These are phyloP conservation scores for Candida ficus DNA, from an alignment of 805 yeast genomes.

Conservation along the genomic window DNA sequence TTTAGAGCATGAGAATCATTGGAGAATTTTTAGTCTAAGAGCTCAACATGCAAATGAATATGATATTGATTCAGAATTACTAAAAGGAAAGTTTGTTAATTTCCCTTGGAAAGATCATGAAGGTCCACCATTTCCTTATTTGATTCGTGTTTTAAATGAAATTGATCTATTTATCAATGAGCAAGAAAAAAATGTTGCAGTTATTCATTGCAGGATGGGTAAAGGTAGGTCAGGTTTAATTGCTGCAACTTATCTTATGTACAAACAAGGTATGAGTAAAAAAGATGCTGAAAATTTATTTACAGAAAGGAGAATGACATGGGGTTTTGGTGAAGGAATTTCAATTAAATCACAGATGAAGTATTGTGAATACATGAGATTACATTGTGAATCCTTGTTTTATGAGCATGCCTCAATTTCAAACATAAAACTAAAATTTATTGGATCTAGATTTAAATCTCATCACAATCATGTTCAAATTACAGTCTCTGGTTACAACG, in stretches of 20 bases:
- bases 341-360: slow-evolving; percentile 66
- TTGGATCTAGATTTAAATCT: slow-evolving; percentile 3
- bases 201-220: slow-evolving; percentile 86
- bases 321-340: slow-evolving; percentile 58
- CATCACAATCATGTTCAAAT: background rate
- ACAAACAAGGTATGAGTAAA: slow-evolving; percentile 31
- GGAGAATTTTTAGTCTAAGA: slow-evolving; percentile 75
- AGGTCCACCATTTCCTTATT: slow-evolving; percentile 58
- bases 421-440: slow-evolving; percentile 1
- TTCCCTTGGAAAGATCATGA: slow-evolving; percentile 73
- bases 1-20: slow-evolving; percentile 42
- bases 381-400: background rate
- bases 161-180: slow-evolving; percentile 39
- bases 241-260: slow-evolving; percentile 66
- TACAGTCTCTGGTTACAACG: slow-evolving; percentile 3
- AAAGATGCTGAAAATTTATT: slow-evolving; percentile 48
- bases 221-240: slow-evolving; percentile 87
- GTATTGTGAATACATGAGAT: slow-evolving; percentile 50
- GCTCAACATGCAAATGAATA: slow-evolving; percentile 45
- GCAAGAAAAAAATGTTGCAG: slow-evolving; percentile 43
- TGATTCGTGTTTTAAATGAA: slow-evolving; percentile 39
- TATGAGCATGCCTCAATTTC: background rate
- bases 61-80: slow-evolving; percentile 19
- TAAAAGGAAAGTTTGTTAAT: slow-evolving; percentile 9
- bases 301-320: slow-evolving; percentile 51